Evolutionary conservation across 2,329 filamentous ascomycete species (phyloP).

Genomic region (Corynespora cassiicola): DNA sequence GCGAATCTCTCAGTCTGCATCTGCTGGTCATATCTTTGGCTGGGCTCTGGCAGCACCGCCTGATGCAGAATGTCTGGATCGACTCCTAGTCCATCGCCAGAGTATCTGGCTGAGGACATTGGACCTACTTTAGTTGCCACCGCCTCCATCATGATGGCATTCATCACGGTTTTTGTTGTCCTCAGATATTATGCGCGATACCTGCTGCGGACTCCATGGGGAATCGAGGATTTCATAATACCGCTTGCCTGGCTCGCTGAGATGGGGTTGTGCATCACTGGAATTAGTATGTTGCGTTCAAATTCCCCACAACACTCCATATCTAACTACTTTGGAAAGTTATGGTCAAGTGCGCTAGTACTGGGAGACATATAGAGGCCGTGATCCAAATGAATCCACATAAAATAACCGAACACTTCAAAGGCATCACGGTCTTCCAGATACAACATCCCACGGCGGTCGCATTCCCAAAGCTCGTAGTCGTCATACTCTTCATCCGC

Average conservation of each 20-base stretch:
- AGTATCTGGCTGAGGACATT: conserved; percentile 22
- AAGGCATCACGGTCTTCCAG: conserved; percentile 31
- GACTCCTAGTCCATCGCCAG: too few relatives aligned
- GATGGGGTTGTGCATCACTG: conserved; percentile 23
- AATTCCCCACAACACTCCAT: neutral
- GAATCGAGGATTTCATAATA: conserved; percentile 25
- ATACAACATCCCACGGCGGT: conserved; percentile 32
- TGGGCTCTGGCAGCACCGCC: too few relatives aligned
- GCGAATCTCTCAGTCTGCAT: too few relatives aligned
- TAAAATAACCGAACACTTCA: conserved; percentile 24
- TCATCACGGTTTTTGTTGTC: conserved; percentile 25
- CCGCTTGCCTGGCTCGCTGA: conserved; percentile 30
- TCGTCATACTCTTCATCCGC: conserved; percentile 30
- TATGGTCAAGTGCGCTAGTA: conserved; percentile 28
- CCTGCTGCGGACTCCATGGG: conserved; percentile 20
- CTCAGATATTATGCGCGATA: conserved; percentile 30
- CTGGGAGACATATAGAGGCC: conserved; percentile 29
- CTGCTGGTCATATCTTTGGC: too few relatives aligned
- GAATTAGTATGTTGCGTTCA: conserved; percentile 19
- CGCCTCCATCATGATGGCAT: conserved; percentile 22
- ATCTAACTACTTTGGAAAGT: conserved; percentile 11
- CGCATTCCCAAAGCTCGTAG: conserved; percentile 32
- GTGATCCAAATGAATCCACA: conserved; percentile 18
- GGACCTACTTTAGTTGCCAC: conserved; percentile 20
- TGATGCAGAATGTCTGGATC: too few relatives aligned